These are phyloP conservation scores for Leavenworthia alabamica DNA, from an alignment of 345 rosid species.

Conservation along the genomic window DNA sequence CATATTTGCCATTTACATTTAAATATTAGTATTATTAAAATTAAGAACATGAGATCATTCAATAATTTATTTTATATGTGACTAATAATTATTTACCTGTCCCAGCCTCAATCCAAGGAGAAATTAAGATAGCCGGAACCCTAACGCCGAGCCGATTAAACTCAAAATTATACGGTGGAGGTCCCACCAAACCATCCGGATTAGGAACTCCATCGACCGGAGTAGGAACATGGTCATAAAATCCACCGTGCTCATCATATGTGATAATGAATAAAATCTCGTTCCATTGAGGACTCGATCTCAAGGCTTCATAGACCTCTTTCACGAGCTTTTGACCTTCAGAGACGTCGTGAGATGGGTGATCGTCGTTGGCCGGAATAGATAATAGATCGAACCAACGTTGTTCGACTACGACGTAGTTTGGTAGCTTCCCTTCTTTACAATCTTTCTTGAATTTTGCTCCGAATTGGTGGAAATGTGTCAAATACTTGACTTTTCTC, in stretches of 20 bases:
- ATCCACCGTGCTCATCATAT: slow-evolving; percentile 57
- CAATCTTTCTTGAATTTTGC: slow-evolving; percentile 39
- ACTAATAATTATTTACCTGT: slow-evolving; percentile 27
- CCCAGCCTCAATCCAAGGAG: slow-evolving; percentile 55
- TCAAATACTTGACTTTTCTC: slow-evolving; percentile 37
- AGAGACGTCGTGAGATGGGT: slow-evolving; percentile 52
- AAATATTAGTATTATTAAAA: not conserved
- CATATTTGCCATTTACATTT: not conserved
- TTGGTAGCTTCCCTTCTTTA: slow-evolving; percentile 43
- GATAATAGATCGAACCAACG: slow-evolving; percentile 38
- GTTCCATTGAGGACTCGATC: slow-evolving; percentile 52
- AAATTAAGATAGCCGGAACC: slow-evolving; percentile 43
- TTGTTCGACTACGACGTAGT: slow-evolving; percentile 46
- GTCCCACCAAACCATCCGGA: slow-evolving; percentile 44
- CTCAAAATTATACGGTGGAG: slow-evolving; percentile 41
- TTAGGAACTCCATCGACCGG: slow-evolving; percentile 43
- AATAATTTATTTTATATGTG: not conserved
- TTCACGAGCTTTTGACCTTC: slow-evolving; percentile 48
- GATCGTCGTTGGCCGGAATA: slow-evolving; percentile 41
- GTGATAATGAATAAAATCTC: slow-evolving; percentile 40
- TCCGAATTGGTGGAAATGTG: slow-evolving; percentile 39
- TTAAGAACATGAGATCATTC: not conserved
- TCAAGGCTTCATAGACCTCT: slow-evolving; percentile 45
- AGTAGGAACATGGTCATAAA: slow-evolving; percentile 52
- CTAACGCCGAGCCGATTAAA: slow-evolving; percentile 59